Percentiles rank a stretch among this genome's conserved stretches.
Conservation (phyloP, 768 basidiomycete species). For the Rhizopogon vesiculosus region DNA sequence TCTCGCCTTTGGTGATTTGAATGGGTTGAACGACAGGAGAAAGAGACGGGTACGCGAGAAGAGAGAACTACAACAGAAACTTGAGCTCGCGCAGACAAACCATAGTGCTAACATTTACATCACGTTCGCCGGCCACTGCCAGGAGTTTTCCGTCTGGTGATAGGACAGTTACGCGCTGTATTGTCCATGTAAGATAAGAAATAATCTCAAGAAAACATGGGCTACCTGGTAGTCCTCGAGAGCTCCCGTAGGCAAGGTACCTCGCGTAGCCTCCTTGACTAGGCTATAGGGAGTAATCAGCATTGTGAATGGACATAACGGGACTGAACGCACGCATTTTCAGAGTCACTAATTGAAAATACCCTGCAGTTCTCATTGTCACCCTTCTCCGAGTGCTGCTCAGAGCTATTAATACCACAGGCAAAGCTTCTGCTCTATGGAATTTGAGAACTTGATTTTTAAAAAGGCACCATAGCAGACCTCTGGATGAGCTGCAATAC, state of each 20-base stretch:
- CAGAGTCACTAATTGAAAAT: conserved; percentile 37
- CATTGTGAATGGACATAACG: background rate
- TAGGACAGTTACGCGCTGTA: conserved; percentile 85
- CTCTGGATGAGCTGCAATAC: conserved; percentile 67
- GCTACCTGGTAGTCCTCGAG: conserved; percentile 82
- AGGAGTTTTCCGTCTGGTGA: conserved; percentile 65
- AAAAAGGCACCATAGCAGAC: conserved; percentile 30
- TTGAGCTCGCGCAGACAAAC: conserved; percentile 7
- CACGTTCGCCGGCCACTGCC: conserved; percentile 68
- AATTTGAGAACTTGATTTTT: background rate
- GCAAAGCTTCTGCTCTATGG: conserved; percentile 49
- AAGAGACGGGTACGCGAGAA: conserved; percentile 65
- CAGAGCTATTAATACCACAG: conserved; percentile 84
- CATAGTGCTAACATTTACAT: conserved; percentile 42
- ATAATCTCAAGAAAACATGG: background rate
- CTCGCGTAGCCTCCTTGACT: conserved; percentile 39
- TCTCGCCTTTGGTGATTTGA: conserved; percentile 61
- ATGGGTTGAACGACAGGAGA: conserved; percentile 43
- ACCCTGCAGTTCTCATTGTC: conserved; percentile 85
- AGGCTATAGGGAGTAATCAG: conserved; percentile 39
- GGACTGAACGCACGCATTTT: background rate
- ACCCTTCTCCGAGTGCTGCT: conserved; percentile 54
- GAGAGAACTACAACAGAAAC: conserved; percentile 41
- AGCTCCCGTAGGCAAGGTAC: conserved; percentile 59
- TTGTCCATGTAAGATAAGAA: conserved; percentile 5